Base-by-base conservation (phyloP, 306 rosid genomes). In the Lagenaria siceraria region DNA sequence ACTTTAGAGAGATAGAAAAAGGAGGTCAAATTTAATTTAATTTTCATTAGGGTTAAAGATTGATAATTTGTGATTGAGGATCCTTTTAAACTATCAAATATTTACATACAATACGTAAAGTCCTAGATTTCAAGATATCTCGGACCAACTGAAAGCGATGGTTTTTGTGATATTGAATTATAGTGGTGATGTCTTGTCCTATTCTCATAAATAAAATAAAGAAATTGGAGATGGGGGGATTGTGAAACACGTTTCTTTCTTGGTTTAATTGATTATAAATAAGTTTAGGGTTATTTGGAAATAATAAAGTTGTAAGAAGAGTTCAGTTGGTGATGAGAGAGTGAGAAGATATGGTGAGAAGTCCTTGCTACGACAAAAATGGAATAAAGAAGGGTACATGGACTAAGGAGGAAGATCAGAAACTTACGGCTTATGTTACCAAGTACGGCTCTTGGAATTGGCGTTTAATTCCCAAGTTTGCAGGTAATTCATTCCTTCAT, bases 381-480 rank as follows among this genome's bases (percentile, higher is more conserved):
- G 97, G 91, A 78, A n/a, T 87, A 74, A 93, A 82, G 82, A 93
- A 91, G 74, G 98, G 98, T 0, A 86, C 88, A 9, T 93, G 98
- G 98, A 89, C 91, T 15, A 85, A 89, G 0, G 98, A 93, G 49
- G 98, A 93, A 84, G 98, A 93, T 74, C 79, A 65, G 21, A 88
- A 83, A 85, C 82, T 93, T 52, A 81, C 76, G 75, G 98, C 96
- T 78, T 93, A 91, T 86, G 90, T 93, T 4, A 87, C 91, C 22
- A 83, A 89, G 36, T 91, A 93, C 75, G 98, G 98, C 42, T 76
- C 81, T 64, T 91, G 96, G 96, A 93, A 93, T 82, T 93, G 98
- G 98, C 98, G 98, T 14, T 97, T 91, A 75, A 89, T 91, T 5
- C 98, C 98, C 70, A 88, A 72, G 76, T 93, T 88, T 86, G 97